Evolutionary conservation across 495 filamentous ascomycete genomes (phyloP).

Genomic region (Hypoxylon trugodes): DNA sequence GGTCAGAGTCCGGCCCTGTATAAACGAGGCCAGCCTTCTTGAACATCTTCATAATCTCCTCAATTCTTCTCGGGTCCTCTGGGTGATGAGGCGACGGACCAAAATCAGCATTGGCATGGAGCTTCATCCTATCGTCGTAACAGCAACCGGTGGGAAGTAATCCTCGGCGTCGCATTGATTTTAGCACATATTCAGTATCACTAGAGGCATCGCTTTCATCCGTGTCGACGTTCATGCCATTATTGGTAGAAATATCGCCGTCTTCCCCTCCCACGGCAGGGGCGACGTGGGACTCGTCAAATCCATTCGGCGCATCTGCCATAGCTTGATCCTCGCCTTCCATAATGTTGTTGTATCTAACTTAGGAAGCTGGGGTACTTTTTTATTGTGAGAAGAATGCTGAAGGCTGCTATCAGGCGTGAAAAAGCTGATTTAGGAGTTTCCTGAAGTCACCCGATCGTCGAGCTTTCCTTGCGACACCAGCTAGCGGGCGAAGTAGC

Average conservation of each 20-base stretch:
- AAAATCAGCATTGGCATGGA: conserved; percentile 82
- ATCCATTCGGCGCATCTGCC: conserved; percentile 51
- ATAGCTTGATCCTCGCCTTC: conserved; percentile 51
- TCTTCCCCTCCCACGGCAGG: conserved; percentile 22
- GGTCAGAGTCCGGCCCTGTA: conserved; percentile 56
- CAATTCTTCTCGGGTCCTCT: conserved; percentile 91
- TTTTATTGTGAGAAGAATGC: not conserved
- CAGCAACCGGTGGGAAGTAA: conserved; percentile 76
- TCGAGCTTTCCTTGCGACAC: not conserved
- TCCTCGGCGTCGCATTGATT: conserved; percentile 37
- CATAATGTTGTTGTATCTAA: conserved; percentile 43
- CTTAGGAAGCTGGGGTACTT: not conserved
- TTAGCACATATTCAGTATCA: conserved; percentile 18
- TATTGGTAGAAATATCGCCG: conserved; percentile 24
- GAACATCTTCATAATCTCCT: conserved; percentile 86
- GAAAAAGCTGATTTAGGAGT: not conserved
- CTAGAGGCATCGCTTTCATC: conserved; percentile 41
- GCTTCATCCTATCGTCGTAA: conserved; percentile 93
- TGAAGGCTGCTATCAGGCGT: not conserved
- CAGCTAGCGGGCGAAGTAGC: not conserved
- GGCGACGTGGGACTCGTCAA: conserved; percentile 32
- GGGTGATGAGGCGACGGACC: conserved; percentile 79
- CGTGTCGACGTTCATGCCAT: conserved; percentile 41
- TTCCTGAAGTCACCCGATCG: not conserved
- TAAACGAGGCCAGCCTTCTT: conserved; percentile 78